phyloP scores from a whole-genome alignment of 2,329 filamentous ascomycete genomes.

The Cytospora leucostoma region DNA sequence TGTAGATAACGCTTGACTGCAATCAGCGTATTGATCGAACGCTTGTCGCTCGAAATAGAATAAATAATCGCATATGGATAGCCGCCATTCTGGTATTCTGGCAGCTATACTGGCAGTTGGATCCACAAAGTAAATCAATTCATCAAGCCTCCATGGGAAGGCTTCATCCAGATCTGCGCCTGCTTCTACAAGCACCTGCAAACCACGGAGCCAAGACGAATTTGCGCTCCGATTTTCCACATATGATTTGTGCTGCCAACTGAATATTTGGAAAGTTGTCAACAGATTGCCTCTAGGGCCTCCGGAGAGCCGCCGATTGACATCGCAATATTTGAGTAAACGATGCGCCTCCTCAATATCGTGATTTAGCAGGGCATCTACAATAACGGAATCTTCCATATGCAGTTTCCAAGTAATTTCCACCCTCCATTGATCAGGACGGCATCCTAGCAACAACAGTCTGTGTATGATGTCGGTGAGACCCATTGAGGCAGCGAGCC shows the following conservation, averaged over 20 bases:
- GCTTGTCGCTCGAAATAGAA: not conserved
- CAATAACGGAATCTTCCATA: not conserved
- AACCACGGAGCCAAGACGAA: not conserved
- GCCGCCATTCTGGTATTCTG: not conserved
- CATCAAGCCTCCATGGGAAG: no score
- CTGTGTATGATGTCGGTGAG: not conserved
- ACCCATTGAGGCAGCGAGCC: not conserved
- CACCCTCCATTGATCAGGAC: not conserved
- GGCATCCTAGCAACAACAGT: not conserved
- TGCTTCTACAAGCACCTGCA: not conserved
- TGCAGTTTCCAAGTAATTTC: not conserved
- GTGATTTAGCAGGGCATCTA: not conserved
- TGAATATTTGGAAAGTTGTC: not conserved
- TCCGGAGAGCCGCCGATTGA: no score
- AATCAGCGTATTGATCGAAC: not conserved
- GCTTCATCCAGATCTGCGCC: not conserved
- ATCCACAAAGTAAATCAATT: no score
- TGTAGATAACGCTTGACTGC: accelerated
- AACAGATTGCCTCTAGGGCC: not conserved
- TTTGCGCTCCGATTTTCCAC: not conserved
- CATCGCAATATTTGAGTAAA: not conserved
- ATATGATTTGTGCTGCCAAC: not conserved
- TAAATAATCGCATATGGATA: not conserved
- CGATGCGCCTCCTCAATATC: not conserved
- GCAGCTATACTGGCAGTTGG: no score